Conservation (phyloP, 2,329 filamentous ascomycete species). For the Ophioceras dolichostomum region DNA sequence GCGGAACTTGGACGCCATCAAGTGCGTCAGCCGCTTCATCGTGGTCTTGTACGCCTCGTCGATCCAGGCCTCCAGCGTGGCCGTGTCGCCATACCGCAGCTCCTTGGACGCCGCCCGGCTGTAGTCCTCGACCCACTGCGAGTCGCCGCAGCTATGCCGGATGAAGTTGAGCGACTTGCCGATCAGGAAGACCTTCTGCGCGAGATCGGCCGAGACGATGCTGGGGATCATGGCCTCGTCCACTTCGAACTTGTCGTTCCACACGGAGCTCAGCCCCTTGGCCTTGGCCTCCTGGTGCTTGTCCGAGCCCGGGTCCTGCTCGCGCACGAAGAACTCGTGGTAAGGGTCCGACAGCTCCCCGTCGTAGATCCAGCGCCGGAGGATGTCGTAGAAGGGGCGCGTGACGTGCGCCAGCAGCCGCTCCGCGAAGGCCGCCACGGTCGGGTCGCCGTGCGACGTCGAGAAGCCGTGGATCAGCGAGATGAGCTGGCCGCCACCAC, state of each 20-base stretch:
- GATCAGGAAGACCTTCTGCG: constrained; percentile 92
- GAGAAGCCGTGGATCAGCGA: constrained; percentile 90
- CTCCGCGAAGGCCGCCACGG: constrained; percentile 88
- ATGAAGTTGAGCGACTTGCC: constrained; percentile 98
- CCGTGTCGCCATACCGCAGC: constrained; percentile 84
- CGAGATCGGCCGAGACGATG: constrained; percentile 88
- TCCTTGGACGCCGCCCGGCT: constrained; percentile 89
- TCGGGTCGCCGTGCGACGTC: constrained; percentile 86
- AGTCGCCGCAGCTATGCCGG: constrained; percentile 86
- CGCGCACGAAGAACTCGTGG: constrained; percentile 86
- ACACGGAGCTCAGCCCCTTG: constrained; percentile 72
- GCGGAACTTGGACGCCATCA: constrained; percentile 94
- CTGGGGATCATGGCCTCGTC: constrained; percentile 78
- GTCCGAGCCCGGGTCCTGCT: constrained; percentile 50
- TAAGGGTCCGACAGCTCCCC: constrained; percentile 96
- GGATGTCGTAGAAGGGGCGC: constrained; percentile 89
- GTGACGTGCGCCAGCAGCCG: constrained; percentile 78
- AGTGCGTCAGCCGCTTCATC: constrained; percentile 84
- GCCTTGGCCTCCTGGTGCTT: constrained; percentile 33
- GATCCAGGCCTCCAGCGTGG: constrained; percentile 82
- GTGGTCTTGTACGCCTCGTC: constrained; percentile 97
- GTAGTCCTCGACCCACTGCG: constrained; percentile 90
- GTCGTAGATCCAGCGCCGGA: constrained; percentile 96
- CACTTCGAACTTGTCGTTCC: constrained; percentile 94
- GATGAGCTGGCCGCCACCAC: constrained; percentile 86